Base-by-base conservation (phyloP, 2,329 filamentous ascomycete genomes). In the Nemania sp. region DNA sequence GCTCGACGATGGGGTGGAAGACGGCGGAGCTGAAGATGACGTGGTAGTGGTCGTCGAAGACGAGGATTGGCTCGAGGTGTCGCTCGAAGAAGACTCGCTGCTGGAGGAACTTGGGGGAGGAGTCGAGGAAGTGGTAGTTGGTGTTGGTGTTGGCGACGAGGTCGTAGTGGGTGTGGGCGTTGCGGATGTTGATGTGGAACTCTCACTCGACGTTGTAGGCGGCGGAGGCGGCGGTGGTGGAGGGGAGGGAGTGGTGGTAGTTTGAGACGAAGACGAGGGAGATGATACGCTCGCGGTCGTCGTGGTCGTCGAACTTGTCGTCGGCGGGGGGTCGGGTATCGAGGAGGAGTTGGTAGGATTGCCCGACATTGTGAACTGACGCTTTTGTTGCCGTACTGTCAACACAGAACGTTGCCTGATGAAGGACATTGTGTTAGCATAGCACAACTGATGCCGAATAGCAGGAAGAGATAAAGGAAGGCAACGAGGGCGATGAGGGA, bases 381-480 rank as follows among this genome's bases (percentile, higher is more conserved):
- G 68, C 17, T 47, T 54, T 45, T 52, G 55, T 51, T 39, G 63
- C 46, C 25, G 25, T 29, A 65, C 65, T 56, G 57, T 62, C 45
- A 67, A 67, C 60, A 59, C 62, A 3, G 55, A 60, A 42, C 54
- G 63, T 60, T 71, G 73, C 60, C 74, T 77, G 58, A 56, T 57
- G 55, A 57, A 61, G 49, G 71, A 67, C 52, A 72, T 62, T 69
- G 72, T 75, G 71, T 79, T 70, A 79, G 76, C 25, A 29, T 29
- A 29, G 3, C 68, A 68, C 58, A 50, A 34, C 59, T 48, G 35
- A 17, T 20, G n/a, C 21, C 6, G 29, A 42, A 17, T 5, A n/a
- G n/a, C n/a, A n/a, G 25, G 50, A 17, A 15, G 18, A 45, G 15
- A n/a, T 32, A 17, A 42, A 17, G n/a, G 18, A 56, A 54, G 32